Evolutionary conservation across 768 basidiomycete genomes (phyloP), one percentile per base, ranked within the genome.

Genomic region (Clitopilus hobsonii): DNA sequence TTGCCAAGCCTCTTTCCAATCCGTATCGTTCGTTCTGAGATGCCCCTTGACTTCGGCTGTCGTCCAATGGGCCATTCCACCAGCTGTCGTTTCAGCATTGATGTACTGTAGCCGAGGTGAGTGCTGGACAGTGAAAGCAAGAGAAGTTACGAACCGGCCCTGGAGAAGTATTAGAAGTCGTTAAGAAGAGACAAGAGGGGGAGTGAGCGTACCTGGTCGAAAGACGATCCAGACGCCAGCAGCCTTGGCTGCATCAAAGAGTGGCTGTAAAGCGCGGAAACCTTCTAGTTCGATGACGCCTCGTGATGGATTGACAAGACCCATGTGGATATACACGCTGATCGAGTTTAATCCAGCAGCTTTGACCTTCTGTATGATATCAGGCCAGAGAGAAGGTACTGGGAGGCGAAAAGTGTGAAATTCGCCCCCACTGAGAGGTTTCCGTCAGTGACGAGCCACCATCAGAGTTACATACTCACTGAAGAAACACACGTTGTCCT

Each of bases 361-460:
- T 62, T 89, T 89, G 56, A 83, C 74, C 64, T 89, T 93, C 60
- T 93, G 85, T 38, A 93, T 79, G 50, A 93, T 83, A 62, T 92
- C 91, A 11, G 83, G 76, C 90, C 91, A 94, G 54, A 93, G 68
- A 2, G 82, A 82, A 14, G 87, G 89, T 0, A 91, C 86, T 8
- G 89, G 91, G 6, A 93, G 70, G 22, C 89, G 82, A 72, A 89
- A 93, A 0, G 89, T 82, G 62, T 92, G 91, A 66, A 91, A 90
- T 67, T 92, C 91, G 54, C 91, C 91, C 0, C 32, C 32, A 36
- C 32, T 36, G 3, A 4, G 32, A 4, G 87, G 89, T 61, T 89
- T 91, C 55, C 6, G 36, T 38, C 13, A 28, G 28, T 1, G 29
- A 27, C 14, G 38, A 53, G n/a, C 25, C n/a, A 11, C 14, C 3